Evolutionary conservation across 805 yeast species (phyloP), one percentile per base, ranked within the genome.

Genomic region (Soucietia sequanensis): DNA sequence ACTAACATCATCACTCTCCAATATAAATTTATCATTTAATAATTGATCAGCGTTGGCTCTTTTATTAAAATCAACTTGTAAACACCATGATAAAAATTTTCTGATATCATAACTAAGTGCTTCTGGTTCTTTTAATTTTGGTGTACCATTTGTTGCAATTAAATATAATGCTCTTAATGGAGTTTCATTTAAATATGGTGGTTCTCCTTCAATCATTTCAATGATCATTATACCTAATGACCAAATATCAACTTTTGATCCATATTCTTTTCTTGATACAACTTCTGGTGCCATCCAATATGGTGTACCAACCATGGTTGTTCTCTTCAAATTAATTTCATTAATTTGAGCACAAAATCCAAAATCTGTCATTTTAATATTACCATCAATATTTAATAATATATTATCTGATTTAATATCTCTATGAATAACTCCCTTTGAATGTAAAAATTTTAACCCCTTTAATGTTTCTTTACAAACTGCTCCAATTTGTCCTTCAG

Each of bases 211-310:
- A 47, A 93, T 87, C 98, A 93, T 91, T 64, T 93, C 99, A 52
- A 93, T 93, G 14, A 87, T 81, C 98, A 93, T 93, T 46, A 93
- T 93, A 46, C 99, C 99, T 43, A 93, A 66, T 6, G 96, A 88
- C 99, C 99, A 93, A 32, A 93, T 82, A 63, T 93, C 99, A 28
- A 93, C 96, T 57, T 93, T 90, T 31, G 95, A 93, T 23, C 95
- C 99, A 56, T 93, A 93, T 54, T 90, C 96, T 58, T 89, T 90
- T 48, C 95, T 79, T 13, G 90, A 80, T 18, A 93, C 96, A 35
- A 93, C 96, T 60, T 93, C 99, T 1, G 99, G 99, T 0, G 99
- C 99, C 99, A 93, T 93, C 99, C 99, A 93, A 59, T 93, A 93
- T 10, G 99, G 99, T 0, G 99, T 93, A 11, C 99, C 99, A 12